Evolutionary conservation across 805 yeast genomes (phyloP), one percentile per base, ranked within the genome.

Genomic region (Clavispora phyllophila): DNA sequence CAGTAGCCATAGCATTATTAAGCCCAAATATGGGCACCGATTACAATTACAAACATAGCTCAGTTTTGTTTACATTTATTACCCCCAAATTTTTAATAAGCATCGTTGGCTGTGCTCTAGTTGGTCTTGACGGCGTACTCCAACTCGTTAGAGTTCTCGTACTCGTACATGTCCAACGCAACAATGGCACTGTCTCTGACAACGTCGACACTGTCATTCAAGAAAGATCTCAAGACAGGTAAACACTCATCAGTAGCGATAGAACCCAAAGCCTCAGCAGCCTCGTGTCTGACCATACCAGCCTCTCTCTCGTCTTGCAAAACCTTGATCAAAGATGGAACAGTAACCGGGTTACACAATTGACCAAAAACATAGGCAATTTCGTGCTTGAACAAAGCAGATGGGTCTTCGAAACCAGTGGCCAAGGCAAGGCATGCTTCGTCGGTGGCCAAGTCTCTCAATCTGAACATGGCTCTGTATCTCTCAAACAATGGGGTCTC

Each of bases 281-380:
- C 99, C 70, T 93, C 99, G 62, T 93, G 99, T 70, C 99, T 84
- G 26, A 95, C 99, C 99, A 93, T 93, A 50, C 95, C 96, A 41
- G 95, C 98, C 70, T 93, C 96, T 13, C 66, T 59, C 46, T 74
- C 78, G 63, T 87, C 79, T 54, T 81, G 81, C 55, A 95, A 76
- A 3, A 93, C 88, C 66, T 87, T 82, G 44, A 88, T 76, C 49
- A 95, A 77, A 17, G 91, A 73, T 31, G 97, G 96, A 27, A 93
- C 95, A 29, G 95, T 82, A 28, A 82, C 87, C 22, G 98, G 96
- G 65, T 87, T 88, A 62, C 95, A 86, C 61, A 93, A 74, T 72
- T 93, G 99, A 41, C 99, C 99, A 62, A 95, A 91, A 5, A 95
- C 97, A 61, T 93, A 93, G 19, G 99, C 98, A 56, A 95, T 87